Base-by-base conservation (phyloP, 1,284 basidiomycete genomes). In the Austroboletus novae-zelandiae region DNA sequence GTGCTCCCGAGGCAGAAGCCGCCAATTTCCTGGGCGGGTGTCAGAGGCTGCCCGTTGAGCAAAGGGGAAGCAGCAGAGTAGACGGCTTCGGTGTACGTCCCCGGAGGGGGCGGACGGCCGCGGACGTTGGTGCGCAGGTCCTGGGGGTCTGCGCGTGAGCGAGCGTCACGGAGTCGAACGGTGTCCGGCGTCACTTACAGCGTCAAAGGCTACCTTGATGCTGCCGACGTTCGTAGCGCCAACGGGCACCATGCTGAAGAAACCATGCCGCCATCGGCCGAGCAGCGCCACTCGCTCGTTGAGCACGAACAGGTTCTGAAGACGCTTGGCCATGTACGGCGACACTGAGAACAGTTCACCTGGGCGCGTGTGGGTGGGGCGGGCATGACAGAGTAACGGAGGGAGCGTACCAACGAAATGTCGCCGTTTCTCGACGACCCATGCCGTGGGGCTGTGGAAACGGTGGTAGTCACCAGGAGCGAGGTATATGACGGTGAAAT, bases 401-500 rank as follows among this genome's bases (percentile, higher is more conserved):
- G n/a, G n/a, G 11, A 2, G 15, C 78, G 27, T 41, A 78, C 94
- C 95, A 36, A 93, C 85, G 67, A 99, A 99, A 70, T 99, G 96
- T 29, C 96, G 75, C 48, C 96, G 76, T 61, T 91, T 89, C 75
- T 99, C 95, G 20, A 98, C 97, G 9, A 99, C 94, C 97, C 96
- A 98, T 5, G 90, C 87, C 3, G 92, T 86, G 0, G 97, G 95
- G 55, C 86, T 91, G 73, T 99, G 96, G 81, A 98, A 99, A 35
- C 94, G 85, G 66, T 99, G 96, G 69, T 99, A 99, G 71, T 99
- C 97, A 1, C 97, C 97, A 0, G 96, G 96, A 1, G 96, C 96
- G 48, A 99, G 88, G 73, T 99, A 99, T 58, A 99, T 88, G 61
- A 99, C 96, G 41, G 89, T 76, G 71, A 98, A 99, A 74, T 85